Evolutionary conservation across 1,284 basidiomycete species (phyloP).

Genomic region (Ceratobasidium sp.): DNA sequence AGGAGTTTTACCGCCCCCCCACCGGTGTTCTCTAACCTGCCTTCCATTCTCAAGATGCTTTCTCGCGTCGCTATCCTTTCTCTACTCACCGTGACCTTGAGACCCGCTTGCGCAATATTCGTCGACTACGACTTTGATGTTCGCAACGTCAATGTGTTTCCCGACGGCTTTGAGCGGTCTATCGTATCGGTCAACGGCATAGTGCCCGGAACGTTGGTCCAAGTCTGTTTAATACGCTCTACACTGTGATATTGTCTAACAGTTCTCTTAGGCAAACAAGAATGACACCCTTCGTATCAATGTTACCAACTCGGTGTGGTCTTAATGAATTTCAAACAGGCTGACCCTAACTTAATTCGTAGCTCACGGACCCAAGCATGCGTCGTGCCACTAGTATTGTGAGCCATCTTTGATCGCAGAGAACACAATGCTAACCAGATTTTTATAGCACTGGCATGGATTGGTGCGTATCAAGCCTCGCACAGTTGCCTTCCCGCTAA

Average conservation of each 20-base stretch:
- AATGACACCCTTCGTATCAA: constrained; percentile 22
- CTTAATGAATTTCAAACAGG: neutral
- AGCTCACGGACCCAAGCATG: constrained; percentile 30
- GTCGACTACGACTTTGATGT: constrained; percentile 20
- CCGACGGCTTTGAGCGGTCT: constrained; percentile 33
- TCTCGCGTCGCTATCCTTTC: constrained; percentile 8
- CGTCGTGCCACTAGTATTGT: constrained; percentile 33
- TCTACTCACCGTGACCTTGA: constrained; percentile 12
- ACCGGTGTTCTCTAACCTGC: neutral
- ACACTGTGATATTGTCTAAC: neutral
- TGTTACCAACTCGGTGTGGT: constrained; percentile 20
- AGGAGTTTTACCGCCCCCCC: constrained; percentile 4
- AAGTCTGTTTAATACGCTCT: neutral
- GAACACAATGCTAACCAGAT: neutral
- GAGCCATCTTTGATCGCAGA: neutral
- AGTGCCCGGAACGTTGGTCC: constrained; percentile 25
- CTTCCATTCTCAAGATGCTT: constrained; percentile 13
- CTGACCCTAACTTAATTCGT: neutral
- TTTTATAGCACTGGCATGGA: constrained; percentile 27
- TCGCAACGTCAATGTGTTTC: constrained; percentile 24
- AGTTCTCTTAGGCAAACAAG: constrained; percentile 7
- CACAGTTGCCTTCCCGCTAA: neutral
- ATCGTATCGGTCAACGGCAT: constrained; percentile 34
- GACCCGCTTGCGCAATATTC: neutral
- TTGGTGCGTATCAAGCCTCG: neutral